Percentiles rank a stretch among this genome's conserved stretches.
These are phyloP conservation scores for Lasiodiplodia theobromae DNA, from an alignment of 2,329 filamentous ascomycete species.

Conservation along the genomic window DNA sequence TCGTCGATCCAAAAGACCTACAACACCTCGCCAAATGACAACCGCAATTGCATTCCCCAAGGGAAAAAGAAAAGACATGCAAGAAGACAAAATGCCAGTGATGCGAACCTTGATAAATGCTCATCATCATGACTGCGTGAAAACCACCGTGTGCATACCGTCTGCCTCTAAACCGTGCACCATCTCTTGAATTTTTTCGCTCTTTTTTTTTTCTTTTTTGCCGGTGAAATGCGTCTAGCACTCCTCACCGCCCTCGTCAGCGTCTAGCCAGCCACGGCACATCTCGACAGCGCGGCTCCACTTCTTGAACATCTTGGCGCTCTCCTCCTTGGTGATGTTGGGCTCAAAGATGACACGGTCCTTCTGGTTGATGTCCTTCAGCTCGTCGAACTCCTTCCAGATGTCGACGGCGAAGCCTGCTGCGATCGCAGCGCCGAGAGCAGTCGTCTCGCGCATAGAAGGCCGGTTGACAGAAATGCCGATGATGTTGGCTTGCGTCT, in stretches of 20 bases:
- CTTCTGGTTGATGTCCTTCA: constrained; percentile 74
- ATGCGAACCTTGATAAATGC: constrained; percentile 23
- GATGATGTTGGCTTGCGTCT: constrained; percentile 84
- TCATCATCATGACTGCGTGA: constrained; percentile 25
- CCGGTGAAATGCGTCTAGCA: constrained; percentile 11
- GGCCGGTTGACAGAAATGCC: constrained; percentile 84
- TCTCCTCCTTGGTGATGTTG: constrained; percentile 64
- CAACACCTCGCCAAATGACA: constrained; percentile 13
- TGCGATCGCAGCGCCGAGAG: constrained; percentile 86
- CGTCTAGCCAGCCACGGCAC: constrained; percentile 74
- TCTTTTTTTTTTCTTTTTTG: background rate
- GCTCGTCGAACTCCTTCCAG: constrained; percentile 77
- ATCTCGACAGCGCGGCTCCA: constrained; percentile 83
- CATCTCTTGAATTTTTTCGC: background rate
- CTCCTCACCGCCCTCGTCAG: constrained; percentile 41
- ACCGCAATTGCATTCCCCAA: background rate
- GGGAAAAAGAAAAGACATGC: background rate
- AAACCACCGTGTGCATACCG: background rate
- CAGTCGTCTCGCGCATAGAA: constrained; percentile 88
- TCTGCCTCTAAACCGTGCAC: background rate
- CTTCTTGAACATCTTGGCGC: constrained; percentile 68
- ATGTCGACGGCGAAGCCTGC: constrained; percentile 84
- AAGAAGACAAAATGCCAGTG: constrained; percentile 8
- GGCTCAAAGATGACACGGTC: constrained; percentile 76
- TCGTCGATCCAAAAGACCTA: background rate